phyloP scores from a whole-genome alignment of 2,329 filamentous ascomycete species.

The Chrysoporthe puriensis region DNA sequence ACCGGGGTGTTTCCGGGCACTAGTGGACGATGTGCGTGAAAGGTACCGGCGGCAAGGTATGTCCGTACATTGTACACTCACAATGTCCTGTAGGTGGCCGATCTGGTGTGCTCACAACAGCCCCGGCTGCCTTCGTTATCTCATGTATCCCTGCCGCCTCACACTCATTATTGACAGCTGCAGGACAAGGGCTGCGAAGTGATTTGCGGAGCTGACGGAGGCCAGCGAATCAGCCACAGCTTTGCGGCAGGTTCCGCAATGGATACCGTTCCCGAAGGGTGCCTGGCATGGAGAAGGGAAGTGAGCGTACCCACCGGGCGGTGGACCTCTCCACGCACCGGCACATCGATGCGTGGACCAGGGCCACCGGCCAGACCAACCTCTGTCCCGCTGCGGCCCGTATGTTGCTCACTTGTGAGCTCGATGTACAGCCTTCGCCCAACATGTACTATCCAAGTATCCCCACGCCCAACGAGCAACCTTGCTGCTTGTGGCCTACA shows the following conservation, averaged over 20 bases:
- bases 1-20: neutral
- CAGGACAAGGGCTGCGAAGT: neutral
- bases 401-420: slow-evolving; percentile 21
- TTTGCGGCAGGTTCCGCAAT: slow-evolving; percentile 14
- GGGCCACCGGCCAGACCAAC: slow-evolving; percentile 21
- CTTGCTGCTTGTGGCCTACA: slow-evolving; percentile 17
- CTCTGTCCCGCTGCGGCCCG: slow-evolving; percentile 24
- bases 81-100: slow-evolving; percentile 10
- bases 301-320: slow-evolving; percentile 22
- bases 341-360: slow-evolving; percentile 24
- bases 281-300: slow-evolving; percentile 17
- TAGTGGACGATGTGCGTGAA: neutral
- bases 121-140: slow-evolving; percentile 6
- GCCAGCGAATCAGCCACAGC: slow-evolving; percentile 11
- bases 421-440: slow-evolving; percentile 25
- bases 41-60: slow-evolving; percentile 5
- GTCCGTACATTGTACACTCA: slow-evolving; percentile 13
- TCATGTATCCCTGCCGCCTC: slow-evolving; percentile 15
- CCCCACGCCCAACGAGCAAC: slow-evolving; percentile 13
- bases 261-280: slow-evolving; percentile 4
- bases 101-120: slow-evolving; percentile 14
- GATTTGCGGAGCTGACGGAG: slow-evolving; percentile 21
- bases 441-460: slow-evolving; percentile 26
- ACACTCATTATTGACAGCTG: slow-evolving; percentile 11
- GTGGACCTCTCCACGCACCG: slow-evolving; percentile 24